Evolutionary conservation across 495 filamentous ascomycete species (phyloP).

Genomic region (Aspergillus bertholletiae): DNA sequence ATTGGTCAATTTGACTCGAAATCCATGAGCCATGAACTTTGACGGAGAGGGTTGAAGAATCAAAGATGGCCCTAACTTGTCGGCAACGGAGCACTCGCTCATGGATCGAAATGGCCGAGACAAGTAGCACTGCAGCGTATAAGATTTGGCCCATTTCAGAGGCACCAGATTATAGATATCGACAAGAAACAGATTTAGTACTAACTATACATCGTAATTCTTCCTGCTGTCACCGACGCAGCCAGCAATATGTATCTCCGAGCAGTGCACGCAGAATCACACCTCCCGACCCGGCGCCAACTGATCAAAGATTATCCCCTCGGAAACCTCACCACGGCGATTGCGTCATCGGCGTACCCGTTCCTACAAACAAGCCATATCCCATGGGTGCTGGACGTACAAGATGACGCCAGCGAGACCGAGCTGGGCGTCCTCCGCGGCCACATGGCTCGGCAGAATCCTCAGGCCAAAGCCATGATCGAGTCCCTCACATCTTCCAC

Average conservation of each 20-base stretch:
- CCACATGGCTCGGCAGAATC: conserved; percentile 54
- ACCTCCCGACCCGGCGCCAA: conserved; percentile 34
- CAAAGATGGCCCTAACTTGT: no score
- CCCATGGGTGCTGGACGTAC: conserved; percentile 50
- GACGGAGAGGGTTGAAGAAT: no score
- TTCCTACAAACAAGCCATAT: conserved; percentile 54
- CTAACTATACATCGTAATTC: no score
- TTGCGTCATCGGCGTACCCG: conserved; percentile 38
- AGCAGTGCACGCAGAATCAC: conserved; percentile 40
- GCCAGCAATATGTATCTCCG: conserved; percentile 58
- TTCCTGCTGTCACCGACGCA: no score
- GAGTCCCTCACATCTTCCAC: conserved; percentile 29
- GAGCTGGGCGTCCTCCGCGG: conserved; percentile 42
- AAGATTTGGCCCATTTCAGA: no score
- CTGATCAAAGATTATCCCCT: conserved; percentile 52
- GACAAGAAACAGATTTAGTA: no score
- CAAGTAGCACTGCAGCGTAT: no score
- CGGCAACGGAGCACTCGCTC: no score
- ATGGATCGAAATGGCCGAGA: no score
- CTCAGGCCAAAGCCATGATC: conserved; percentile 53
- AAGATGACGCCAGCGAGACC: conserved; percentile 20
- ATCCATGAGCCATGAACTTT: no score
- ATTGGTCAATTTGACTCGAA: no score
- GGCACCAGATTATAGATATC: no score
- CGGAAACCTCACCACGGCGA: conserved; percentile 53